These are phyloP conservation scores for Rhizophora mangle DNA, from an alignment of 345 rosid genomes.

Conservation along the genomic window DNA sequence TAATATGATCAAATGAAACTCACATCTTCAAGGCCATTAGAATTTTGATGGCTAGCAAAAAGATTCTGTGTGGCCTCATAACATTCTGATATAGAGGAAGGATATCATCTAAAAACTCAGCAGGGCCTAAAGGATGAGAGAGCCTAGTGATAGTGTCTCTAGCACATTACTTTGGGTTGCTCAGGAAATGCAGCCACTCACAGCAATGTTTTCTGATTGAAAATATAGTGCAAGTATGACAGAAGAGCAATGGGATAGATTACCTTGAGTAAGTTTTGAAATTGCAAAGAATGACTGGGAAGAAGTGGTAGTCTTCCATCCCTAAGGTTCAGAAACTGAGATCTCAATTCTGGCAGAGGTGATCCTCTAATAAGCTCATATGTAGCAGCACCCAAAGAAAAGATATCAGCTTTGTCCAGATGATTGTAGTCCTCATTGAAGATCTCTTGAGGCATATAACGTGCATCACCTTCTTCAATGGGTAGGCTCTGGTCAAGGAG, in stretches of 20 bases:
- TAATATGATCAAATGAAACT: too few species aligned
- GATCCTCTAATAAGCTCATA: slow-evolving; percentile 82
- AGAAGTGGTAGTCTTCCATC: slow-evolving; percentile 88
- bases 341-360: slow-evolving; percentile 71
- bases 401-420: slow-evolving; percentile 89
- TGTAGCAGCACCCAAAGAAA: slow-evolving; percentile 76
- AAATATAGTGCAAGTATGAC: not conserved
- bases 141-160: too few species aligned
- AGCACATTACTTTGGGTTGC: too few species aligned
- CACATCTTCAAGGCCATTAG: too few species aligned
- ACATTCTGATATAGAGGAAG: too few species aligned
- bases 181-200: too few species aligned
- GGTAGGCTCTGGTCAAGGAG: slow-evolving; percentile 76
- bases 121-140: too few species aligned
- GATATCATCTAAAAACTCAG: too few species aligned
- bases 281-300: slow-evolving; percentile 78
- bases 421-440: slow-evolving; percentile 78
- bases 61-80: too few species aligned
- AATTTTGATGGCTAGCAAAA: too few species aligned
- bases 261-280: slow-evolving; percentile 93
- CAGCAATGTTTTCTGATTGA: not conserved
- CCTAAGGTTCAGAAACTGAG: slow-evolving; percentile 60
- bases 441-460: slow-evolving; percentile 99
- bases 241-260: not conserved
- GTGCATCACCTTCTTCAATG: slow-evolving; percentile 96